A percentile compares a stretch with the other conserved stretches of the same genome.
phyloP scores from a whole-genome alignment of 75 land plant genomes.

The Adiantum capillusveneris region DNA sequence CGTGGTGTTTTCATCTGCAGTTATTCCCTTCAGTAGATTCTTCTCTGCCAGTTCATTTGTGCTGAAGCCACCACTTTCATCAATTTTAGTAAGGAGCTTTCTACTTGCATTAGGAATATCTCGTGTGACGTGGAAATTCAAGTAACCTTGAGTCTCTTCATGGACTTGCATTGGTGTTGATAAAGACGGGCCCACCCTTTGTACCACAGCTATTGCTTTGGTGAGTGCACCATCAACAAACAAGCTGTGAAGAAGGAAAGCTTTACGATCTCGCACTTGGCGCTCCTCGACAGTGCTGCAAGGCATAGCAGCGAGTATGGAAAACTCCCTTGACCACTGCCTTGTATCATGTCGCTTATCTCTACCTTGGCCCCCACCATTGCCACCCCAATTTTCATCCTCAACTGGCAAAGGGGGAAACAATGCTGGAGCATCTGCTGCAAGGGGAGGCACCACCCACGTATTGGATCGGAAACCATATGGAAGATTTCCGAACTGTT shows the following conservation, averaged over 20 bases:
- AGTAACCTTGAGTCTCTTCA: conserved; percentile 61
- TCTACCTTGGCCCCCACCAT: conserved; percentile 87
- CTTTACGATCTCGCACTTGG: conserved; percentile 80
- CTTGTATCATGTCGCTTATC: conserved; percentile 41
- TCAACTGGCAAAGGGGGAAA: conserved; percentile 80
- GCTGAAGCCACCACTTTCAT: conserved; percentile 41
- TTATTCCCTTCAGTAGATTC: conserved; percentile 90
- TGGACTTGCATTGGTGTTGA: conserved; percentile 10
- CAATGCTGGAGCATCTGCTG: conserved; percentile 59
- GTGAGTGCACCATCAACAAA: conserved; percentile 84
- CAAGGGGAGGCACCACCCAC: conserved; percentile 84
- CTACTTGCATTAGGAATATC: conserved; percentile 58
- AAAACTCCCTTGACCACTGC: conserved; percentile 70
- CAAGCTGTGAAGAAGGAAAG: conserved; percentile 78
- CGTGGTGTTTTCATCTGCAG: conserved; percentile 94
- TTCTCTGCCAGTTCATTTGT: conserved; percentile 48
- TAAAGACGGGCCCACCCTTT: conserved; percentile 13
- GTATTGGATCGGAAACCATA: conserved; percentile 93
- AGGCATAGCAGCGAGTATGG: conserved; percentile 79
- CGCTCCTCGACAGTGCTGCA: conserved; percentile 93
- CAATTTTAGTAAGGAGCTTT: conserved; percentile 59
- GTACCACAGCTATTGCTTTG: conserved; percentile 57
- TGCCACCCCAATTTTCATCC: conserved; percentile 89
- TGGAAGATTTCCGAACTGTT: conserved; percentile 95
- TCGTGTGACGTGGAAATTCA: conserved; percentile 44